A percentile compares a stretch with the other conserved stretches of the same genome.
These are phyloP conservation scores for Nakazawaea ishiwadae DNA, from an alignment of 805 yeast genomes.

Conservation along the genomic window DNA sequence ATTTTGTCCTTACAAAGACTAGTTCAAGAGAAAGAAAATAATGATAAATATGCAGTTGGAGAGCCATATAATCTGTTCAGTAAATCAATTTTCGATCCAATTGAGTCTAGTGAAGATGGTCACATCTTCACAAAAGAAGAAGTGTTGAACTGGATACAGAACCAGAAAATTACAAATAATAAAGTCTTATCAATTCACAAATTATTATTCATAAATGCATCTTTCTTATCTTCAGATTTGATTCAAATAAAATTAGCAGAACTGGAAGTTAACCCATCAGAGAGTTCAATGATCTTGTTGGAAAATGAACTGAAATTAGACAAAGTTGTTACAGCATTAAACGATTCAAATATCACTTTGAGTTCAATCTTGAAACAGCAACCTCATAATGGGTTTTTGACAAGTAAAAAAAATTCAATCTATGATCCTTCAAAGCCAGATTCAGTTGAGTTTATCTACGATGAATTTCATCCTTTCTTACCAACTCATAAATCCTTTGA, in stretches of 20 bases:
- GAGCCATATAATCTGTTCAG: slow-evolving; percentile 64
- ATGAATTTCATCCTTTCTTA: slow-evolving; percentile 51
- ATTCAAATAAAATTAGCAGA: slow-evolving; percentile 53
- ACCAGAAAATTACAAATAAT: slow-evolving; percentile 24
- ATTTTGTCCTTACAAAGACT: slow-evolving; percentile 74
- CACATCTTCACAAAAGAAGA: slow-evolving; percentile 25
- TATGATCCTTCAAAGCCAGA: slow-evolving; percentile 37
- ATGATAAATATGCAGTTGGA: slow-evolving; percentile 67
- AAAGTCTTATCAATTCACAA: slow-evolving; percentile 64
- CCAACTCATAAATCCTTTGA: slow-evolving; percentile 31
- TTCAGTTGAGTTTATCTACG: slow-evolving; percentile 37
- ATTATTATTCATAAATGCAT: slow-evolving; percentile 58
- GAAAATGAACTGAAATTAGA: slow-evolving; percentile 25
- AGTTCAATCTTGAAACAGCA: slow-evolving; percentile 30
- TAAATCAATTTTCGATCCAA: slow-evolving; percentile 33
- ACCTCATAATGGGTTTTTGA: slow-evolving; percentile 52
- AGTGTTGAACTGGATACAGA: slow-evolving; percentile 35
- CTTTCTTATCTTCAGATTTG: slow-evolving; percentile 76
- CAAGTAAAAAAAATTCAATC: slow-evolving; percentile 54
- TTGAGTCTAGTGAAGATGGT: slow-evolving; percentile 9
- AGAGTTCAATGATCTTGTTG: slow-evolving; percentile 25
- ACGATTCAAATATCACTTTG: slow-evolving; percentile 42
- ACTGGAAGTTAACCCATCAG: slow-evolving; percentile 37
- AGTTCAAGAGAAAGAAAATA: slow-evolving; percentile 68
- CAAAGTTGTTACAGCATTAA: slow-evolving; percentile 37